Base-by-base conservation (phyloP, 768 basidiomycete species). In the Neoboletus brunneissimus region DNA sequence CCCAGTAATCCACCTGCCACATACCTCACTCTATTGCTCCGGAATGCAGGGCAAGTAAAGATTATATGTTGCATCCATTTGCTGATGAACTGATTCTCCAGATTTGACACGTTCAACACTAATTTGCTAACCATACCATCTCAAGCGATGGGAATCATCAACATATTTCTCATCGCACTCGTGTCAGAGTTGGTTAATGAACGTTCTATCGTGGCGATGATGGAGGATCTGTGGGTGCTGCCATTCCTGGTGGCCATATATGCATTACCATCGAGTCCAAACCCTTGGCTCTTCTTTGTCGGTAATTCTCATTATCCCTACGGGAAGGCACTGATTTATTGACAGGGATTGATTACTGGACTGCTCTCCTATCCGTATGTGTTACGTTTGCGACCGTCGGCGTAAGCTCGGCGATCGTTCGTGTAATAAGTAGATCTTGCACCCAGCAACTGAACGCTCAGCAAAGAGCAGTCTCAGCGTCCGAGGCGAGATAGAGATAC, bases 101-200 rank as follows among this genome's bases (percentile, higher is more conserved):
- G 85, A 11, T 88, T 86, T 66, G 72, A 68, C 48, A 87, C 85
- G 5, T 82, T 86, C 65, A 64, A 77, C 43, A 81, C 81, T 20
- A 88, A 86, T 65, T 70, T 88, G 35, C 71, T 88, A 23, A 79
- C 77, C 5, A 86, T 88, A 53, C 86, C 85, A 0, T 79, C 76
- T 2, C 76, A 75, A 3, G 75, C 81, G 11, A 68, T 77, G 0
- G 80, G 79, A 8, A 83, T 85, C 41, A 45, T 84, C 22, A 77
- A 76, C 9, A 84, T 84, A 77, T 76, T 81, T 34, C 55, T 66
- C 23, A 73, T 85, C 38, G 76, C 82, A 0, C 61, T 81, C 32
- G 53, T 81, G 13, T 84, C 84, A 3, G 83, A 85, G 56, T 67
- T 68, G 3, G 68, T 86, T 23, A 73, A 83, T 58, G 80, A 84